A percentile compares a stretch with the other conserved stretches of the same genome.
Evolutionary conservation across 2,329 filamentous ascomycete genomes (phyloP).

Genomic region (Salinomyces thailandicus): DNA sequence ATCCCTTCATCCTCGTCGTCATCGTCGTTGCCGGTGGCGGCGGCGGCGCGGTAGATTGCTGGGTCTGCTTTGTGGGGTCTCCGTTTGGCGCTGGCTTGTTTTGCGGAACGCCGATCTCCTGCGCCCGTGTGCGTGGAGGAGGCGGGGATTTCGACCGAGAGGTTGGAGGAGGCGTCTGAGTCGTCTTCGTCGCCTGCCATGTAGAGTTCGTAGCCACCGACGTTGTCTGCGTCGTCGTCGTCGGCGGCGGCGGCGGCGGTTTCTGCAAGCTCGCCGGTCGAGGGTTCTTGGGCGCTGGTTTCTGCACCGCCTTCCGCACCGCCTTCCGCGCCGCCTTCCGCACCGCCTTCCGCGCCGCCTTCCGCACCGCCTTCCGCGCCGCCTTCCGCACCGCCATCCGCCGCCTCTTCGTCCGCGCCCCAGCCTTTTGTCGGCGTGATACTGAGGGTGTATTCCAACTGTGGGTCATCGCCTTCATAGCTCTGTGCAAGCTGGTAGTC

Average conservation of each 20-base stretch:
- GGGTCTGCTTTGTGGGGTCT: conserved; percentile 49
- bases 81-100: conserved; percentile 25
- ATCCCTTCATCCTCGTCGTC: conserved; percentile 65
- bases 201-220: conserved; percentile 78
- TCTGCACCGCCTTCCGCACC: conserved; percentile 17
- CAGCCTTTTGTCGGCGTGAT: conserved; percentile 79
- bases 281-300: background rate
- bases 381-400: conserved; percentile 30
- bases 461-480: conserved; percentile 60
- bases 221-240: conserved; percentile 46
- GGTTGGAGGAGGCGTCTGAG: conserved; percentile 30
- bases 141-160: conserved; percentile 28
- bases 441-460: conserved; percentile 77
- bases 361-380: conserved; percentile 30
- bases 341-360: conserved; percentile 51
- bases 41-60: conserved; percentile 71
- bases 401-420: conserved; percentile 49
- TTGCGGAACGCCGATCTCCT: conserved; percentile 32
- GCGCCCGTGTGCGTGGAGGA: conserved; percentile 34
- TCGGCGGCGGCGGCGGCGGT: conserved; percentile 22
- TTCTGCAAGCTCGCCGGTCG: conserved; percentile 21
- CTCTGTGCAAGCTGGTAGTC: conserved; percentile 92
- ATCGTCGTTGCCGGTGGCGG: conserved; percentile 16
- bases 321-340: conserved; percentile 29
- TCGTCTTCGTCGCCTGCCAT: conserved; percentile 68